Evolutionary conservation across 257 asterid species (phyloP).

Genomic region (Henckelia pumila): DNA sequence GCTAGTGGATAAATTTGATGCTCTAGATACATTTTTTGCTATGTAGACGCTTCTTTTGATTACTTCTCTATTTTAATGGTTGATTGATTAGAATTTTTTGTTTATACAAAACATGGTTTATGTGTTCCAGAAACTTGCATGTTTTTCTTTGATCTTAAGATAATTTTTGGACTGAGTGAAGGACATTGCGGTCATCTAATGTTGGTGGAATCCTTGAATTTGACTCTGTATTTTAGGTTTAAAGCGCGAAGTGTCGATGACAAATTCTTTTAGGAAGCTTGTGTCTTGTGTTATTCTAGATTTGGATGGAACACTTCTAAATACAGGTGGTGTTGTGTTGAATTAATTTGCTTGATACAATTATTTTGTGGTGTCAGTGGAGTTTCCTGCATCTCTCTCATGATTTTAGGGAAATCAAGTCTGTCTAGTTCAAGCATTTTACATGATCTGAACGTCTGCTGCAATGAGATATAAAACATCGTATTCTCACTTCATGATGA

Average conservation of each 20-base stretch:
- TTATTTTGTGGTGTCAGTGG: too few relatives aligned
- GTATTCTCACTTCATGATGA: conserved; percentile 7
- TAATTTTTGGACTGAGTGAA: not conserved
- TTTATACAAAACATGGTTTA: too few relatives aligned
- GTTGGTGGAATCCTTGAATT: conserved; percentile 23
- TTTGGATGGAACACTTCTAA: conserved; percentile 91
- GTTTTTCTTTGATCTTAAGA: not conserved
- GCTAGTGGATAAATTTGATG: too few relatives aligned
- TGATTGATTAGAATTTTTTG: too few relatives aligned
- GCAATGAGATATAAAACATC: not conserved
- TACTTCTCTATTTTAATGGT: too few relatives aligned
- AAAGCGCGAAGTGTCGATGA: conserved; percentile 32
- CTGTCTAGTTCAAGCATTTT: not conserved
- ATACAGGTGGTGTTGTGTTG: conserved; percentile 57
- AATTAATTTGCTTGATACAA: not conserved
- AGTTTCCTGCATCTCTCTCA: too few relatives aligned
- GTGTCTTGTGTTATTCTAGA: conserved; percentile 76
- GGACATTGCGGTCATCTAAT: too few relatives aligned
- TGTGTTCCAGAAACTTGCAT: too few relatives aligned
- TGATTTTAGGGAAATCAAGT: not conserved
- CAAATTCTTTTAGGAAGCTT: conserved; percentile 53
- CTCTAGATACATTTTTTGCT: too few relatives aligned
- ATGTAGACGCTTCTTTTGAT: too few relatives aligned
- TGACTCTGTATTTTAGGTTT: conserved; percentile 2
- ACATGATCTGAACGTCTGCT: not conserved